Conservation (phyloP, 352 stramenopile genomes). For the Phytopythium cucurbitacearum region DNA sequence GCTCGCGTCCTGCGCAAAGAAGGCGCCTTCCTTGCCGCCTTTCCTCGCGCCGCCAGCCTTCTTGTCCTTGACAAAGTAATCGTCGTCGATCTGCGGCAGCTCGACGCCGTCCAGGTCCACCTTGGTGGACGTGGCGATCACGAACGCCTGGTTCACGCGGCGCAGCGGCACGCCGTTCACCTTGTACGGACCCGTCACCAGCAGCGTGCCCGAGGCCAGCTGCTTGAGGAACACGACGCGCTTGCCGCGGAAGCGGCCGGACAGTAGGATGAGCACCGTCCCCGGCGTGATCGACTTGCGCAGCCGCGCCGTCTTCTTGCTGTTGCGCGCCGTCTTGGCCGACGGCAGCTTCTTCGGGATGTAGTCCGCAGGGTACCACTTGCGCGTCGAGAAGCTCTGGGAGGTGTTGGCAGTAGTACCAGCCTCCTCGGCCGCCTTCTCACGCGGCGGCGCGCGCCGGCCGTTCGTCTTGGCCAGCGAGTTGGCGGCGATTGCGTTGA, state of each 20-base stretch:
- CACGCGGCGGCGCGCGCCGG: slow-evolving; percentile 34
- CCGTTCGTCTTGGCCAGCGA: slow-evolving; percentile 58
- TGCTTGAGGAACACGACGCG: slow-evolving; percentile 98
- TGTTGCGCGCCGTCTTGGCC: slow-evolving; percentile 77
- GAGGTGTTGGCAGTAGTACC: slow-evolving; percentile 10
- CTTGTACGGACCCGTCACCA: slow-evolving; percentile 96
- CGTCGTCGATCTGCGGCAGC: slow-evolving; percentile 89
- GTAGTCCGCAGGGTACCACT: slow-evolving; percentile 70
- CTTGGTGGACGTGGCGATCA: slow-evolving; percentile 98
- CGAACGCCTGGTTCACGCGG: slow-evolving; percentile 97
- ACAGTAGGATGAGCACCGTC: slow-evolving; percentile 97
- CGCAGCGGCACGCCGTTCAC: slow-evolving; percentile 97
- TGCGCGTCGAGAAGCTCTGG: slow-evolving; percentile 24
- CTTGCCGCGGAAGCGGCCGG: slow-evolving; percentile 97
- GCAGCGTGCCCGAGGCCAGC: slow-evolving; percentile 92
- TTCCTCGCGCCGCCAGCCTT: slow-evolving; percentile 26
- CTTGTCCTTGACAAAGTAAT: slow-evolving; percentile 92
- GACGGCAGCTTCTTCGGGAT: slow-evolving; percentile 68
- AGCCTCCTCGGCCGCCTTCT: neutral
- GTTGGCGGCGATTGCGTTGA: slow-evolving; percentile 78
- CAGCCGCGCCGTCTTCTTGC: slow-evolving; percentile 91
- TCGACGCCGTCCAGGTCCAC: slow-evolving; percentile 92
- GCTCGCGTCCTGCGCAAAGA: slow-evolving; percentile 75
- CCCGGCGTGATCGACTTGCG: slow-evolving; percentile 95
- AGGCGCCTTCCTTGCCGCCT: slow-evolving; percentile 84